Base-by-base conservation (phyloP, 306 rosid species). In the Quercus glauca region DNA sequence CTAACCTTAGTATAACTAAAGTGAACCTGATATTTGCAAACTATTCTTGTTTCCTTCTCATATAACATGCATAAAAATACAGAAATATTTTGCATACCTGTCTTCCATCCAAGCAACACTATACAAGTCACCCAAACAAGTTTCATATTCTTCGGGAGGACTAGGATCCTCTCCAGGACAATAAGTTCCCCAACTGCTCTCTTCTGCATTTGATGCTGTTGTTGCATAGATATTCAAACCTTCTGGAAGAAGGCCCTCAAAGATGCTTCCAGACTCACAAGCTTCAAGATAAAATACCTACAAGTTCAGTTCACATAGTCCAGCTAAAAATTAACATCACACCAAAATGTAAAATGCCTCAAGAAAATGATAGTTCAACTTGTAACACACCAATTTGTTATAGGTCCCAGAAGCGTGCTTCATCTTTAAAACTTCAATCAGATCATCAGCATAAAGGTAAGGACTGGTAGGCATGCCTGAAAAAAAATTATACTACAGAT, bases 61-160 rank as follows among this genome's bases (percentile, higher is more conserved):
- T n/a, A 19, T 58, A n/a, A 58, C 33, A 23, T 43, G 26, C 10
- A 15, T 3, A 6, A 37, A 59, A 11, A 71, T 60, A 19, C 7
- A 57, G 45, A 69, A 69, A 60, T 21, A 20, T 35, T 60, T 79
- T 28, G 51, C 73, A 60, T 89, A 89, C 98, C 98, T 92, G 88
- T 94, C 98, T 86, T 94, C 98, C 97, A 94, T 87, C 97, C 98
- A 94, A 65, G 97, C 89, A 88, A 94, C 89, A 82, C 98, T 94
- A 78, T 90, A 94, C 82, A 94, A 86, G 87, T 94, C 98, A 71
- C 89, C 97, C 85, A 94, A 83, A 79, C 98, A 94, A 78, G 98
- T 94, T 64, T 84, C 92, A 72, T 86, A 94, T 83, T 94, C 98
- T 63, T 86, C 84, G 25, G 98, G 98, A 73, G 97, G 97, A 81